phyloP scores from a whole-genome alignment of 345 rosid genomes.

The Salix brachista region DNA sequence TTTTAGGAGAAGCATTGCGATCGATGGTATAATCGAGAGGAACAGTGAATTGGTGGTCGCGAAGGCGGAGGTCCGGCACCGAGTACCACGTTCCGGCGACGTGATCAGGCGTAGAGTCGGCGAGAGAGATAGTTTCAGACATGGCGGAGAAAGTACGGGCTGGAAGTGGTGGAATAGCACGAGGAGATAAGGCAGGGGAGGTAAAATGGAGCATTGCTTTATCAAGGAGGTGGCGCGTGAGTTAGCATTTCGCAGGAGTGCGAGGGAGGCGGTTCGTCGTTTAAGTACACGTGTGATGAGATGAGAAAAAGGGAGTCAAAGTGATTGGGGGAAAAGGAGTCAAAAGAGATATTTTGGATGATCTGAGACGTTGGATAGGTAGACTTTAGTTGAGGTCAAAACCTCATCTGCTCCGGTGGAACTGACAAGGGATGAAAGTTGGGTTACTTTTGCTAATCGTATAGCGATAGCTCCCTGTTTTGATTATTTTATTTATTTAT shows the following conservation, averaged over 20 bases:
- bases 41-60: conserved; percentile 69
- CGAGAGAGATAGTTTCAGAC: conserved; percentile 22
- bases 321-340: background rate
- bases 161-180: conserved; percentile 5
- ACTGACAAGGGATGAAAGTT: no score
- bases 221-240: conserved; percentile 24
- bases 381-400: background rate
- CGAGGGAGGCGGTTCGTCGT: background rate
- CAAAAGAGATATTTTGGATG: background rate
- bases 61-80: conserved; percentile 77
- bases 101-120: conserved; percentile 40
- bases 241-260: conserved; percentile 24
- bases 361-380: background rate
- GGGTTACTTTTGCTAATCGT: no score
- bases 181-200: conserved; percentile 12
- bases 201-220: conserved; percentile 6
- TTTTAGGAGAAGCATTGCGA: conserved; percentile 39
- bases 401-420: background rate
- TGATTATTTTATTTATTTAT: no score
- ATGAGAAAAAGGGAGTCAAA: background rate
- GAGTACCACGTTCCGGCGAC: conserved; percentile 61
- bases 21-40: conserved; percentile 66
- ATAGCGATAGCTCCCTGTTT: no score
- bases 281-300: background rate
- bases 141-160: conserved; percentile 26